A percentile compares a stretch with the other conserved stretches of the same genome.
Evolutionary conservation across 768 basidiomycete species (phyloP).

Genomic region (Tylopilus intermedius): DNA sequence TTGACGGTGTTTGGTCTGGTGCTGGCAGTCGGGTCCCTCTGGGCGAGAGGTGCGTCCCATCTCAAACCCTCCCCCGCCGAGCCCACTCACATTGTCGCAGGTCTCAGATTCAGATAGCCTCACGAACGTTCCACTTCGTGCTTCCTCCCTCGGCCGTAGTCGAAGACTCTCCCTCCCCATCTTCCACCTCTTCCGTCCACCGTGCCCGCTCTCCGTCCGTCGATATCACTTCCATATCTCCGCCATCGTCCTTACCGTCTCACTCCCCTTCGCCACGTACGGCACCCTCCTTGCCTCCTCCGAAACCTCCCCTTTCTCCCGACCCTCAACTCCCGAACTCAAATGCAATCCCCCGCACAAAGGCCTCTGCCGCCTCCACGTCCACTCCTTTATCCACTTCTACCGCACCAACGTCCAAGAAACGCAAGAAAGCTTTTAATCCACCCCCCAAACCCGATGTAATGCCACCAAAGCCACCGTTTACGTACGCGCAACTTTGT

Average conservation of each 20-base stretch:
- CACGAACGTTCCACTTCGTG: slow-evolving; percentile 94
- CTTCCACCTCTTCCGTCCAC: slow-evolving; percentile 65
- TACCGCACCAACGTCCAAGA: slow-evolving; percentile 43
- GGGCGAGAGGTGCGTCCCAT: slow-evolving; percentile 62
- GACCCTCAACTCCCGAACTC: slow-evolving; percentile 59
- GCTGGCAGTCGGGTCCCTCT: slow-evolving; percentile 84
- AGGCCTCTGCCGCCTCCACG: slow-evolving; percentile 30
- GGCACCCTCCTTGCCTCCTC: slow-evolving; percentile 38
- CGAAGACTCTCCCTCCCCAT: slow-evolving; percentile 77
- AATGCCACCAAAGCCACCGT: slow-evolving; percentile 83
- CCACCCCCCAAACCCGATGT: slow-evolving; percentile 57
- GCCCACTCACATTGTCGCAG: slow-evolving; percentile 37
- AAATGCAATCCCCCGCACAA: slow-evolving; percentile 47
- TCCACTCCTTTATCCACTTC: slow-evolving; percentile 6
- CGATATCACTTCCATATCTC: slow-evolving; percentile 76
- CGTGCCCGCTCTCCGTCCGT: slow-evolving; percentile 74
- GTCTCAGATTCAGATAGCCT: slow-evolving; percentile 95
- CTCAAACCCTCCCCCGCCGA: not conserved
- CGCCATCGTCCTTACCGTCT: slow-evolving; percentile 76
- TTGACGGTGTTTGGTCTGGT: slow-evolving; percentile 93
- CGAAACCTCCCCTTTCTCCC: slow-evolving; percentile 44
- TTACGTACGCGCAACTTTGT: slow-evolving; percentile 89
- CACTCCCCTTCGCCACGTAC: slow-evolving; percentile 63
- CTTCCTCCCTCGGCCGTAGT: slow-evolving; percentile 82
- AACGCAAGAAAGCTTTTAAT: slow-evolving; percentile 58